Evolutionary conservation across 352 stramenopile species (phyloP), one percentile per base, ranked within the genome.

Genomic region (Pythium aquatile): DNA sequence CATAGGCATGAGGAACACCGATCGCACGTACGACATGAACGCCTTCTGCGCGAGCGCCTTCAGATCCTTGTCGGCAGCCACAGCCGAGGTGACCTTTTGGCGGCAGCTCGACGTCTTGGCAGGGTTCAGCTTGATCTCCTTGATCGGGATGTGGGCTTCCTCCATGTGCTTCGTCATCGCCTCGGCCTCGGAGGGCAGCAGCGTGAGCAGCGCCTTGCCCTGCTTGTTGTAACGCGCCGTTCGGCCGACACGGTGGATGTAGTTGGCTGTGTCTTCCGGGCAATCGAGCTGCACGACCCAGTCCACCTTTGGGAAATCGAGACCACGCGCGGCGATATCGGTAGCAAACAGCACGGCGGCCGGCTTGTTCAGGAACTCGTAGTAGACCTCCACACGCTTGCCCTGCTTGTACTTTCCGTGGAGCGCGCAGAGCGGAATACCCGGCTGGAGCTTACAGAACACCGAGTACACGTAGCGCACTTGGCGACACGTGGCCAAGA

Each of bases 331-430:
- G 0, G 97, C 98, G 59, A 99, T 97, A 75, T 99, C 98, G 0
- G 98, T 99, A 5, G 96, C 95, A 73, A 99, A 99, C 11, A 99
- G 67, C 40, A 99, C 97, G 14, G 81, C 84, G n/a, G 88, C 82
- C 0, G 86, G 86, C 26, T 94, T 95, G 81, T 94, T 95, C 20
- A 98, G 69, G 74, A 99, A 99, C 70, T 99, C 97, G 65, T 99
- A 99, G 81, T 99, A 99, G 40, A 99, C 96, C 67, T 99, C 90
- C 10, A 98, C 97, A 42, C 98, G 91, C 69, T 97, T 98, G 9
- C 92, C 91, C 77, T 99, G 97, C 69, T 98, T 98, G 73, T 99
- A 96, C 76, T 99, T 99, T 44, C 98, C 98, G 68, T 99, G 98
- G 13, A 99, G 82, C 6, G 96, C 91, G 81, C 98, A 90, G 1